Base-by-base conservation (phyloP, 352 stramenopile genomes). In the Elongisporangium undulatum region DNA sequence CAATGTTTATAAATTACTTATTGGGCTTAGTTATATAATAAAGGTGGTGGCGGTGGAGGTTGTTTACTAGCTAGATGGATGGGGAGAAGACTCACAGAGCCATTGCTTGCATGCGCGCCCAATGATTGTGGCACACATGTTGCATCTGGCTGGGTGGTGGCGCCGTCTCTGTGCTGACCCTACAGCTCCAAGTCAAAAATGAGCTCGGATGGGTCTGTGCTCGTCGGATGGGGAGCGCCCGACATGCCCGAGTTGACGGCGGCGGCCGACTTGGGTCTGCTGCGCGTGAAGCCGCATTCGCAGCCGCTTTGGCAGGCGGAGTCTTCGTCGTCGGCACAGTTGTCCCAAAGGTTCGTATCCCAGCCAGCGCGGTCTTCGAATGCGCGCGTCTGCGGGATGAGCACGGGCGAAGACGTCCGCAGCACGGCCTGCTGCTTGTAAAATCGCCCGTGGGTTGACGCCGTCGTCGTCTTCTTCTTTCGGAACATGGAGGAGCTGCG, bases 141-240 rank as follows among this genome's bases (percentile, higher is more conserved):
- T 29, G 7, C 2, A 13, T 52, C 49, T 15, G 20, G 13, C 6
- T 53, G 20, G 20, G 20, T 53, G 22, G 22, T 53, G 49, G 49
- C 49, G 22, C 49, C 34, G 7, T 52, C 50, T 56, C 21, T 56
- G 26, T 56, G 63, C 17, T 55, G 10, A 7, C 15, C 58, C 69
- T 72, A 90, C 60, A 90, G 79, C 66, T 90, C 80, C 51, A 90
- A 62, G 38, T 87, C 77, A 49, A 90, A 90, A 38, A 90, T 77
- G 63, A 90, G 72, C 45, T 90, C 77, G 62, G 66, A 73, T 22
- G 58, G 23, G 17, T 60, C 53, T 21, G 64, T 59, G 50, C 62
- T 53, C 16, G 49, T 26, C 10, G 53, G 34, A 45, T 45, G 34
- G 34, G 34, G 34, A 45, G 34, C 34, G 34, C 34, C 34, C 34